These are phyloP conservation scores for Pachyrhizus erosus DNA, from an alignment of 306 rosid genomes.

Conservation along the genomic window DNA sequence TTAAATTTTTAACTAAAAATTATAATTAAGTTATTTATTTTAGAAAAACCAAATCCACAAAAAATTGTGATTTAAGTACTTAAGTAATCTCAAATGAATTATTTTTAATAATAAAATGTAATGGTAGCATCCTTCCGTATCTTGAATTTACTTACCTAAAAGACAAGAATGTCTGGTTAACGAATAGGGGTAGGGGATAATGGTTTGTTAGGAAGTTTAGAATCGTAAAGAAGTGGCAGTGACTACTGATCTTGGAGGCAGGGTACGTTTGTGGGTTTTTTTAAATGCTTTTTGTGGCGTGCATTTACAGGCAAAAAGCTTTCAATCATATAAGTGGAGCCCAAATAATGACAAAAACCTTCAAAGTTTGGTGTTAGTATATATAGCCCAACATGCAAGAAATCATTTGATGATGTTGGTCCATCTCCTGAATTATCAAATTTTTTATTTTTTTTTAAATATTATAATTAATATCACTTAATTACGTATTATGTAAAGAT, in stretches of 20 bases:
- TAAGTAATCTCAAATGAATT: neutral
- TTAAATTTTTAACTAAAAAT: neutral
- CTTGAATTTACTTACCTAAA: neutral
- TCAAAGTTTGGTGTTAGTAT: neutral
- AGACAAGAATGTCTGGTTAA: neutral
- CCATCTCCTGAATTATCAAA: no score
- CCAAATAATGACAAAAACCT: neutral
- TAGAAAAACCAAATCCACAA: neutral
- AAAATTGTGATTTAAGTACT: neutral
- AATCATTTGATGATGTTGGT: no score
- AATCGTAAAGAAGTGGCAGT: neutral
- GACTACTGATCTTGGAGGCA: neutral
- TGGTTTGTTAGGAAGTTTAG: constrained; percentile 4
- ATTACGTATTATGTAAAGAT: no score
- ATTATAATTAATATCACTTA: no score
- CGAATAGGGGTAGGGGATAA: neutral
- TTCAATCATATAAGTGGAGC: constrained; percentile 33
- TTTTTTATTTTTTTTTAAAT: no score
- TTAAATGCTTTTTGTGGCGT: constrained; percentile 36
- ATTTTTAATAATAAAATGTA: neutral
- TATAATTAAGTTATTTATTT: neutral
- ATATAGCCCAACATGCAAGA: neutral
- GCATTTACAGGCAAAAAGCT: constrained; percentile 37
- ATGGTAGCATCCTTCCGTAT: neutral
- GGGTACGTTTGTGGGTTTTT: constrained; percentile 1